phyloP scores from a whole-genome alignment of 2,329 filamentous ascomycete genomes.

The Arachnomyces sp. region DNA sequence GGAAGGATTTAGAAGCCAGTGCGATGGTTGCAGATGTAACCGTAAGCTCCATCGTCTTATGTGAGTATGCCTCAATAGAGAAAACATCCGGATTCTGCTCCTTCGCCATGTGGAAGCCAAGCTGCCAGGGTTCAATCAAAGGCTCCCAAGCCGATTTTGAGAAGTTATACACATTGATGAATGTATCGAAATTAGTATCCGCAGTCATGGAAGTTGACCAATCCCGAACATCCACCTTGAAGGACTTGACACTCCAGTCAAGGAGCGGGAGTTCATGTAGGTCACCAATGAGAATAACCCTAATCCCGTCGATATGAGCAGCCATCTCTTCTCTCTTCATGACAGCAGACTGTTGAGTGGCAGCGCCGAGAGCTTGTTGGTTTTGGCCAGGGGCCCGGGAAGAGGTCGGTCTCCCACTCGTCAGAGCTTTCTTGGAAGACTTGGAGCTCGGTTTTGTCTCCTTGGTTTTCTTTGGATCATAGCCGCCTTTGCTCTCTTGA shows the following conservation, averaged over 20 bases:
- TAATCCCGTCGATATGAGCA: slow-evolving; percentile 77
- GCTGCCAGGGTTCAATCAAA: slow-evolving; percentile 87
- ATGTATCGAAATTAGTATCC: slow-evolving; percentile 84
- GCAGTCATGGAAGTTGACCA: slow-evolving; percentile 86
- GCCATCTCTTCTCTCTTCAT: slow-evolving; percentile 70
- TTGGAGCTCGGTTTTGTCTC: slow-evolving; percentile 18
- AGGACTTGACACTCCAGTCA: slow-evolving; percentile 86
- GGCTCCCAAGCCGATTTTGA: slow-evolving; percentile 98
- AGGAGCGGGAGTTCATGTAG: slow-evolving; percentile 90
- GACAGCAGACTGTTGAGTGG: slow-evolving; percentile 41
- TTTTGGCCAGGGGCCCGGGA: slow-evolving; percentile 37
- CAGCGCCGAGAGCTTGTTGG: slow-evolving; percentile 38
- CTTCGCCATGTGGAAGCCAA: slow-evolving; percentile 82
- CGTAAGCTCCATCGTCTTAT: slow-evolving; percentile 85
- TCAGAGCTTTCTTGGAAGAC: slow-evolving; percentile 42
- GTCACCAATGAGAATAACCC: slow-evolving; percentile 90
- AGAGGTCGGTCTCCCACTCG: slow-evolving; percentile 31
- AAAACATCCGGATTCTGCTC: slow-evolving; percentile 66
- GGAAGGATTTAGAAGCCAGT: slow-evolving; percentile 81
- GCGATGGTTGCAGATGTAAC: slow-evolving; percentile 91
- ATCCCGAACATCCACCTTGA: slow-evolving; percentile 73
- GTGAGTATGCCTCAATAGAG: slow-evolving; percentile 76
- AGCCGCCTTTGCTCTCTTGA: too few species aligned
- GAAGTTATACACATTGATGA: slow-evolving; percentile 97
- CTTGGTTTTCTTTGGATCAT: slow-evolving; percentile 44